Evolutionary conservation across 371 early-diverging fungal species (phyloP).

Genomic region (Mortierella sp.): DNA sequence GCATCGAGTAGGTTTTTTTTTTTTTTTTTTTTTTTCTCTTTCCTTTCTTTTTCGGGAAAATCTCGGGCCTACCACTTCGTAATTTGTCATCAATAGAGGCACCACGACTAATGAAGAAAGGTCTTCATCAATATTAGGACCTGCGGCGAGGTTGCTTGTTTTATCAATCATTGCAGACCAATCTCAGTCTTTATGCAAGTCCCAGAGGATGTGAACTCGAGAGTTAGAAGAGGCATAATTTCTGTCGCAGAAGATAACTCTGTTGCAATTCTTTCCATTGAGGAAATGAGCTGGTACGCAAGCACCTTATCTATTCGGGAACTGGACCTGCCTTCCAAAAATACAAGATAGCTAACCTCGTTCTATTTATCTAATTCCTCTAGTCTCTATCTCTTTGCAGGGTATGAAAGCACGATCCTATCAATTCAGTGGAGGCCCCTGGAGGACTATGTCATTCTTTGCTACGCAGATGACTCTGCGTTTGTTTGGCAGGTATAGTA

Average conservation of each 20-base stretch:
- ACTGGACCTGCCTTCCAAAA: no score
- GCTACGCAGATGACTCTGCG: slow-evolving; percentile 69
- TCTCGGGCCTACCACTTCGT: not conserved
- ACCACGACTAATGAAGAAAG: no score
- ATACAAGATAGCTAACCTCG: no score
- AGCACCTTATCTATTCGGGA: not conserved
- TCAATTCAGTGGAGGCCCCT: slow-evolving; percentile 75
- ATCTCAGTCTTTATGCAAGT: slow-evolving; percentile 71
- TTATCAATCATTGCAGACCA: slow-evolving; percentile 68
- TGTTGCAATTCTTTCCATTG: slow-evolving; percentile 75
- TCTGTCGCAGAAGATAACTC: slow-evolving; percentile 79
- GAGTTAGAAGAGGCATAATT: slow-evolving; percentile 68
- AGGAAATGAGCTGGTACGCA: slow-evolving; percentile 76
- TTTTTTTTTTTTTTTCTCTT: not conserved
- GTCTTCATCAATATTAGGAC: slow-evolving; percentile 51
- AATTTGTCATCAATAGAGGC: no score
- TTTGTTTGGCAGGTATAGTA: slow-evolving; percentile 81
- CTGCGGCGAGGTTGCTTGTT: slow-evolving; percentile 72
- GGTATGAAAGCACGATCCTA: slow-evolving; percentile 62
- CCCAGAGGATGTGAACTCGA: slow-evolving; percentile 66
- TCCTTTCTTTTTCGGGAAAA: no score
- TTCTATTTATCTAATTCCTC: not conserved
- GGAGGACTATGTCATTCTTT: slow-evolving; percentile 76
- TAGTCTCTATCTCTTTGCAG: slow-evolving; percentile 71
- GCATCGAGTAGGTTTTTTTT: slow-evolving; percentile 66